Evolutionary conservation across 306 rosid species (phyloP).

Genomic region (Myrica gale): DNA sequence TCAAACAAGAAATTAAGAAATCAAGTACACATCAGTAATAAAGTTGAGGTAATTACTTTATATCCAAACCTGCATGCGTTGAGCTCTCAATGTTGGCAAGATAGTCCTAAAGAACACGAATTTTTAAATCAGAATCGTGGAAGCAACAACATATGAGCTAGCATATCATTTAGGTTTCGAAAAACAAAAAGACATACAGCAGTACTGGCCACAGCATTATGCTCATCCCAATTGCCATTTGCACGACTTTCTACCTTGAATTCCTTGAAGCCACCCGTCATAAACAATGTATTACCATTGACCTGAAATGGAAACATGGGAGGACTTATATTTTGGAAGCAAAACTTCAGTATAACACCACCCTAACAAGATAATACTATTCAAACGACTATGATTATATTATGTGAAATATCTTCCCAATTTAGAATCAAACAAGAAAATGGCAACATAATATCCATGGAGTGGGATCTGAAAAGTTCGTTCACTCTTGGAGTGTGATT

Average conservation of each 20-base stretch:
- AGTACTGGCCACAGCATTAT: constrained; percentile 72
- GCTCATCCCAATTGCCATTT: constrained; percentile 75
- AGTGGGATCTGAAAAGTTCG: background rate
- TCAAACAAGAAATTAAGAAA: background rate
- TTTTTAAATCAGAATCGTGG: constrained; percentile 27
- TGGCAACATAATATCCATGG: too few species aligned
- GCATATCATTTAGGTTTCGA: constrained; percentile 5
- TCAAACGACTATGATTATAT: background rate
- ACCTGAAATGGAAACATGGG: constrained; percentile 54
- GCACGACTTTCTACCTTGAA: constrained; percentile 73
- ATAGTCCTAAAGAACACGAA: constrained; percentile 68
- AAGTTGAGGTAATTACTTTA: constrained; percentile 60
- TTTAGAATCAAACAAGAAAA: background rate
- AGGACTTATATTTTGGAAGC: constrained; percentile 5
- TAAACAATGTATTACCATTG: constrained; percentile 87
- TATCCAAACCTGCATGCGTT: constrained; percentile 62
- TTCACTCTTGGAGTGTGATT: background rate
- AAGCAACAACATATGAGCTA: constrained; percentile 17
- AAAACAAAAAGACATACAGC: constrained; percentile 58
- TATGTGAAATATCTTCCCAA: background rate
- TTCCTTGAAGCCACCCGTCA: constrained; percentile 91
- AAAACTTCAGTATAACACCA: background rate
- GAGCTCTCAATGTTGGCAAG: constrained; percentile 84
- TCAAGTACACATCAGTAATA: constrained; percentile 17
- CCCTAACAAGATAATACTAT: background rate